Evolutionary conservation across 805 yeast species (phyloP), one percentile per base, ranked within the genome.

Genomic region (Candida vaughaniae): DNA sequence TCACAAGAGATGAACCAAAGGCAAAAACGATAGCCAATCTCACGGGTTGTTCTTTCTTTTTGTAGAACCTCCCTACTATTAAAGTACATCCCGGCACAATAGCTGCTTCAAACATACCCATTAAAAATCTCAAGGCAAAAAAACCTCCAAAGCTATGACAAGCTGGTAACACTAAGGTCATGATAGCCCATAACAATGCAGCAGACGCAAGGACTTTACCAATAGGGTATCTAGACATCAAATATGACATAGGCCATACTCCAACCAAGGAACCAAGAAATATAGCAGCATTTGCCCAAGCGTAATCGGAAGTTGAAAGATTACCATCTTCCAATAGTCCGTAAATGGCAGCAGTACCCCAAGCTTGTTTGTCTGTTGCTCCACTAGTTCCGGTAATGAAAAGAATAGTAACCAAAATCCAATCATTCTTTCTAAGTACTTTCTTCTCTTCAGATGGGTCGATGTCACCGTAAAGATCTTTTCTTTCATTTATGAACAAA

Each of bases 21-120:
- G 49, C 47, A 35, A 50, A 52, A 8, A 48, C 31, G n/a, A 42
- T 25, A 6, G 47, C 46, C 31, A 47, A 41, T 31, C 56, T 38
- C 22, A 44, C 41, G 1, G 44, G 48, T 36, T 45, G 51, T 37
- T 52, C 52, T 14, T 35, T 35, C 25, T 47, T 50, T 14, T 31
- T 16, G 33, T 52, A 52, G 27, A 47, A 52, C 23, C 47, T 33
- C 5, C 45, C 39, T 22, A 41, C 22, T 28, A 43, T 32, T n/a
- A 52, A 28, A 25, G 49, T 44, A 22, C 40, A 38, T 12, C 48
- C 50, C 5, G 56, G 55, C 8, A 47, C 52, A 38, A 48, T 45
- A 25, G 46, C 50, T 26, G 50, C 41, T 47, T 67, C 73, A 34
- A 54, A 47, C 8, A 65, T 30, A 16, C 66, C 58, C 51, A 48